A percentile compares a stretch with the other conserved stretches of the same genome.
Evolutionary conservation across 257 asterid species (phyloP).

Genomic region (Rhazya stricta): DNA sequence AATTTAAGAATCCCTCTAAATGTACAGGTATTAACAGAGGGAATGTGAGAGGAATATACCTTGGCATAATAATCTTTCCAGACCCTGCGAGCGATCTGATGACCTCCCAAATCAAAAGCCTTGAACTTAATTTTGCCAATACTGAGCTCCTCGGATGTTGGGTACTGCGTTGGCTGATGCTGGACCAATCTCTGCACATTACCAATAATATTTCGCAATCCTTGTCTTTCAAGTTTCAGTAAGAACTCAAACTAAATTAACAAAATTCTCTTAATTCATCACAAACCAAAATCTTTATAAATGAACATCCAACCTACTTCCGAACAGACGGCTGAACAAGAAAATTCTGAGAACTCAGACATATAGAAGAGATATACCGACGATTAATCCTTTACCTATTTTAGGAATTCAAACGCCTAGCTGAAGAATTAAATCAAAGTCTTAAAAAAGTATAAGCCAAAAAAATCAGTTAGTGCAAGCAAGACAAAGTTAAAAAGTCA

Average conservation of each 20-base stretch:
- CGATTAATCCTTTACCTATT: neutral
- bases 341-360: neutral
- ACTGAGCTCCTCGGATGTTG: constrained; percentile 88
- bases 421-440: neutral
- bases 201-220: constrained; percentile 9
- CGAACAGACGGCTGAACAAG: neutral
- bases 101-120: constrained; percentile 93
- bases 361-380: neutral
- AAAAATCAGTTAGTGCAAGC: neutral
- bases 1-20: neutral
- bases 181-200: constrained; percentile 78
- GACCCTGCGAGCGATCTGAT: constrained; percentile 89
- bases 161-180: constrained; percentile 88
- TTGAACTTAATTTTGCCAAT: constrained; percentile 87
- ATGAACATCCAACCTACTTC: neutral
- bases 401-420: neutral
- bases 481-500: neutral
- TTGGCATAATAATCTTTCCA: constrained; percentile 94
- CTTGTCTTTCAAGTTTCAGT: constrained; percentile 10
- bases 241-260: neutral
- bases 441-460: too few relatives aligned
- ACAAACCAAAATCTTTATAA: neutral
- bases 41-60: constrained; percentile 27
- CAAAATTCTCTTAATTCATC: neutral
- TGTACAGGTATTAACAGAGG: neutral